These are phyloP conservation scores for Cordyceps tenuipes DNA, from an alignment of 2,329 filamentous ascomycete genomes.

Conservation along the genomic window DNA sequence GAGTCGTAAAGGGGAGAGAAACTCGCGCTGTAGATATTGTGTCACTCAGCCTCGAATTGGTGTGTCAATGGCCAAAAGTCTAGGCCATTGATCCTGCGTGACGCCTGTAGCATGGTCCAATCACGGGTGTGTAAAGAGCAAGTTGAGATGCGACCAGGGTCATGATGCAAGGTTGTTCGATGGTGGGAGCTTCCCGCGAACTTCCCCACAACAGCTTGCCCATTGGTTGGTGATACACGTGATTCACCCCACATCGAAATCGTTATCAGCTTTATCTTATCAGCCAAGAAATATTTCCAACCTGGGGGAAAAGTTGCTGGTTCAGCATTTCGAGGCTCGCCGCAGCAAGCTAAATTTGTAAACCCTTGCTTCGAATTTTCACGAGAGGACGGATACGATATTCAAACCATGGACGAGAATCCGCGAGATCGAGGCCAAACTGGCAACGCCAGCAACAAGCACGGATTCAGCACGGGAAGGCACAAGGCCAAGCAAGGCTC, in stretches of 20 bases:
- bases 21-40: background rate
- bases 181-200: background rate
- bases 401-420: background rate
- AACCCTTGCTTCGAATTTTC: background rate
- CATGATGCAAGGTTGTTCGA: constrained; percentile 1
- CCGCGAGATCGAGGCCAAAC: background rate
- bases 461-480: constrained; percentile 23
- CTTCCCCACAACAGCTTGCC: background rate
- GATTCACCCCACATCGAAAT: constrained; percentile 5
- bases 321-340: background rate
- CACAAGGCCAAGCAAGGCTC: constrained; percentile 37
- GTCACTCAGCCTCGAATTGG: background rate
- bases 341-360: background rate
- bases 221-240: constrained; percentile 5
- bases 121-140: background rate
- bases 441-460: constrained; percentile 27
- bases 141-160: constrained; percentile 4
- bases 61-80: constrained; percentile 7
- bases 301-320: background rate
- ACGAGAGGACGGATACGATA: background rate
- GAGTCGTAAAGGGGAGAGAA: background rate
- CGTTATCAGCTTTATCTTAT: constrained; percentile 14
- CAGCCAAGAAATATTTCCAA: constrained; percentile 5
- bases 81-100: constrained; percentile 7
- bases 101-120: constrained; percentile 7